Conservation (phyloP, 208 protist species). For the Trypanosoma avium region DNA sequence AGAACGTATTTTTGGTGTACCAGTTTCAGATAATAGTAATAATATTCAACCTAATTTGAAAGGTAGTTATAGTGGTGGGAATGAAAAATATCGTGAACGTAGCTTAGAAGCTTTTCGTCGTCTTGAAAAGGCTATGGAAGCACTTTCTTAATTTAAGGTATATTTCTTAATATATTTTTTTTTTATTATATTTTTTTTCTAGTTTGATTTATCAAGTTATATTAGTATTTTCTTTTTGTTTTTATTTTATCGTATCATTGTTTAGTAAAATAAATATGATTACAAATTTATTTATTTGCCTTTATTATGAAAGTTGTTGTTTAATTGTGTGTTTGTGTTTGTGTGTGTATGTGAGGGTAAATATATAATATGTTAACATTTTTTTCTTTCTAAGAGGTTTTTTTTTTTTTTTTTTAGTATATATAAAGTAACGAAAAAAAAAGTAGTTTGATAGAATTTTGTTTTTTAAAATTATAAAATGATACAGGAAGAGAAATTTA, state of each 20-base stretch:
- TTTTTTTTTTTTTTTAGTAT: background rate
- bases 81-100: constrained; percentile 19
- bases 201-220: background rate
- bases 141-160: background rate
- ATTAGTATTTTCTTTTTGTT: too few species aligned
- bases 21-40: background rate
- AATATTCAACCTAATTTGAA: too few species aligned
- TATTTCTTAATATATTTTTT: too few species aligned
- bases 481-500: too few species aligned
- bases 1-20: background rate
- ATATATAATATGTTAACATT: too few species aligned
- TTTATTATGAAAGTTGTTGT: background rate
- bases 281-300: background rate
- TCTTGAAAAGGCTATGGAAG: constrained; percentile 29
- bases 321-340: background rate
- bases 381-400: too few species aligned
- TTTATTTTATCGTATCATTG: background rate
- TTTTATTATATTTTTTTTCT: constrained; percentile 13
- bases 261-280: too few species aligned
- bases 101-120: constrained; percentile 27
- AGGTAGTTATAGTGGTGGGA: background rate
- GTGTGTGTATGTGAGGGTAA: too few species aligned
- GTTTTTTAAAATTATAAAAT: too few species aligned
- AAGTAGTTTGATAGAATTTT: too few species aligned
- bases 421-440: background rate